A percentile compares a stretch with the other conserved stretches of the same genome.
Conservation (phyloP, 1,139 yeast species). For the Kodamaea fungicola region DNA sequence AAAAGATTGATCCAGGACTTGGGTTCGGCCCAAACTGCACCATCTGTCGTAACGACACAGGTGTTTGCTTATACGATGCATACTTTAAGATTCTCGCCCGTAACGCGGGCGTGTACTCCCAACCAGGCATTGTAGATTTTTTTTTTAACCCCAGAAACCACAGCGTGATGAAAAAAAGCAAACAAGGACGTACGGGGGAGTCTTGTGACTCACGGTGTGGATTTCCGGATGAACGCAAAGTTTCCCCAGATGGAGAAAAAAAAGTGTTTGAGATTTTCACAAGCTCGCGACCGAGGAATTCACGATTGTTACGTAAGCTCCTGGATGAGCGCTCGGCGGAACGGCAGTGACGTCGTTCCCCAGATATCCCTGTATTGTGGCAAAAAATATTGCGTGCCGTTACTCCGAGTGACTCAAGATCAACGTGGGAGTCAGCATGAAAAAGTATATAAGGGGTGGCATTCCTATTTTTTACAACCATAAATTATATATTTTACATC, state of each 20-base stretch:
- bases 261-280: too few relatives aligned
- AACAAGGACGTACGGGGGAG: conserved; percentile 1
- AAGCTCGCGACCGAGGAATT: too few relatives aligned
- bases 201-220: not conserved
- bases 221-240: too few relatives aligned
- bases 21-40: conserved; percentile 88
- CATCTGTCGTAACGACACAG: conserved; percentile 83
- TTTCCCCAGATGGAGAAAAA: too few relatives aligned
- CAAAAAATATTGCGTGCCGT: conserved; percentile 2
- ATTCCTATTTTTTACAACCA: not conserved
- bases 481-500: conserved; percentile 3
- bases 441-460: not conserved
- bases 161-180: not conserved
- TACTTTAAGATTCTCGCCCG: conserved; percentile 46
- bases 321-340: too few relatives aligned
- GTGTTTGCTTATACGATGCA: conserved; percentile 78
- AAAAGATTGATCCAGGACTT: conserved; percentile 71
- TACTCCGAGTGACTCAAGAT: conserved; percentile 9
- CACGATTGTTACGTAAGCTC: too few relatives aligned
- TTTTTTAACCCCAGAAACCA: not conserved
- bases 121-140: conserved; percentile 18
- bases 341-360: too few relatives aligned
- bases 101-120: conserved; percentile 42
- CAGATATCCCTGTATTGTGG: too few relatives aligned
- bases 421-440: conserved; percentile 1